Evolutionary conservation across 163 green algal species (phyloP).

Genomic region (Scenedesmus sp.): DNA sequence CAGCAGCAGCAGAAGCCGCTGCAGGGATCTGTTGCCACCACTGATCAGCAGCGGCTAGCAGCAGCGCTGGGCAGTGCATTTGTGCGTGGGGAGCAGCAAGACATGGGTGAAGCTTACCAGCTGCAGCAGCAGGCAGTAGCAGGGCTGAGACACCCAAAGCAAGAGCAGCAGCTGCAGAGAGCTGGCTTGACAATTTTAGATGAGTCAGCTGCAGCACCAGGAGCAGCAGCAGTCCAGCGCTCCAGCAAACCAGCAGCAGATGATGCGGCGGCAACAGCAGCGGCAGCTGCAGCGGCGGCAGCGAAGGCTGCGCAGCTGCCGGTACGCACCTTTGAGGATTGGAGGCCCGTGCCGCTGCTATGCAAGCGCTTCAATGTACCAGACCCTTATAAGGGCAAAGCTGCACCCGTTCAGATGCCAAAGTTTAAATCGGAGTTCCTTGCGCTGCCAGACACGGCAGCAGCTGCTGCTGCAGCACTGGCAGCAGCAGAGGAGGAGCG

Average conservation of each 20-base stretch:
- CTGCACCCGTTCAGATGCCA: constrained; percentile 51
- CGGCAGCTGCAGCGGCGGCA: constrained; percentile 34
- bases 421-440: constrained; percentile 77
- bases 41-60: constrained; percentile 74
- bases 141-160: constrained; percentile 30
- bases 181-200: constrained; percentile 17
- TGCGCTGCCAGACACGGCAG: constrained; percentile 69
- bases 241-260: not conserved
- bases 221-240: not conserved
- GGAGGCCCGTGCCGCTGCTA: constrained; percentile 89
- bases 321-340: constrained; percentile 76
- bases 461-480: constrained; percentile 28
- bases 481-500: constrained; percentile 25
- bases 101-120: constrained; percentile 55
- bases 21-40: constrained; percentile 65
- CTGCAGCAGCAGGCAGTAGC: constrained; percentile 22
- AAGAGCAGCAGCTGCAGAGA: constrained; percentile 26
- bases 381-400: constrained; percentile 82
- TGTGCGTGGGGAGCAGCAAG: constrained; percentile 64
- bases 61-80: constrained; percentile 77
- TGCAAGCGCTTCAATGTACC: constrained; percentile 94
- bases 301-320: constrained; percentile 38
- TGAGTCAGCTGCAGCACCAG: constrained; percentile 29
- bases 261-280: constrained; percentile 9
- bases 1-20: constrained; percentile 31